Evolutionary conservation across 2,329 filamentous ascomycete species (phyloP).

Genomic region (Lasiodiplodia sp.): DNA sequence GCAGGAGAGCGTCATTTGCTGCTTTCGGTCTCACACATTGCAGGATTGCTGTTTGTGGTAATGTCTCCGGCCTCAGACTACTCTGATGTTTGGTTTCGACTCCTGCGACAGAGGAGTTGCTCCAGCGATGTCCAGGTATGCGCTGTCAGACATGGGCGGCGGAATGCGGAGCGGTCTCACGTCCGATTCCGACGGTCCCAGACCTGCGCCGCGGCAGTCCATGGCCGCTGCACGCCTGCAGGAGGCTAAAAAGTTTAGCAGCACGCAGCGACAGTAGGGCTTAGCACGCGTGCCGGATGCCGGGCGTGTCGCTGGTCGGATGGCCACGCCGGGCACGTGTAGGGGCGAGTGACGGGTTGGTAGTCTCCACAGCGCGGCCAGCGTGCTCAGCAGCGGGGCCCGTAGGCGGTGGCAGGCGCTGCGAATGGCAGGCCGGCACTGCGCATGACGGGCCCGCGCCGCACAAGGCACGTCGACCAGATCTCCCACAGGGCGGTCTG

Average conservation of each 20-base stretch:
- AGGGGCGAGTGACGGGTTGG: background rate
- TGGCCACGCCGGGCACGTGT: conserved; percentile 16
- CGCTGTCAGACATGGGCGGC: conserved; percentile 17
- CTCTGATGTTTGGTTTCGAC: conserved; percentile 20
- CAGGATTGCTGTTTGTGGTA: conserved; percentile 13
- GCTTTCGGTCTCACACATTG: conserved; percentile 2
- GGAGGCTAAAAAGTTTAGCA: background rate
- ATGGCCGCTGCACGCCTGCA: background rate
- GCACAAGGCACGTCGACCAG: conserved; percentile 11
- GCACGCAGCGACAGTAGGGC: background rate
- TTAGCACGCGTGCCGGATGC: background rate
- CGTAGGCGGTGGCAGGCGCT: conserved; percentile 10
- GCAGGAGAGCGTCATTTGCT: background rate
- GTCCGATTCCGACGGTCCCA: background rate
- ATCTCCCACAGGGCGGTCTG: conserved; percentile 24
- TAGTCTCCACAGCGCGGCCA: conserved; percentile 13
- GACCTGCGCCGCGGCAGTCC: conserved; percentile 2
- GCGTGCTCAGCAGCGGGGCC: conserved; percentile 5
- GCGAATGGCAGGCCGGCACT: conserved; percentile 8
- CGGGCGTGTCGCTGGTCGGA: conserved; percentile 10
- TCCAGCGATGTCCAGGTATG: conserved; percentile 5
- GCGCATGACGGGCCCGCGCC: conserved; percentile 16
- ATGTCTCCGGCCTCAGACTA: background rate
- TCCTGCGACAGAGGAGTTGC: background rate
- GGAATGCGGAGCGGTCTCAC: conserved; percentile 27